Percentiles rank a stretch among this genome's conserved stretches.
These are phyloP conservation scores for Pulveroboletus sp. DNA, from an alignment of 768 basidiomycete genomes.

Conservation along the genomic window DNA sequence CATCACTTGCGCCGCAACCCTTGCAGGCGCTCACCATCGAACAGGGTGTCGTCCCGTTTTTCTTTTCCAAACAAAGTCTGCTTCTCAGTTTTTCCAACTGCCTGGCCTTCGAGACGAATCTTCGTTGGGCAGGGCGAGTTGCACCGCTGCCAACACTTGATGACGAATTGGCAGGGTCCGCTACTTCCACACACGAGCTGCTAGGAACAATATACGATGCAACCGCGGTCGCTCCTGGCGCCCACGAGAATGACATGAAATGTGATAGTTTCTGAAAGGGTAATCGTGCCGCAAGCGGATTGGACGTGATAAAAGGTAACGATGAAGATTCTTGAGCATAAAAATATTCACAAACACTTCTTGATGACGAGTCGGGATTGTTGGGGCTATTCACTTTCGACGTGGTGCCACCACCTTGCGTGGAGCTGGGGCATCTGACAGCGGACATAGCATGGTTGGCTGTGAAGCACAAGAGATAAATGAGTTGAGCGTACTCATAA, in stretches of 20 bases:
- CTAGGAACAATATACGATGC: slow-evolving; percentile 23
- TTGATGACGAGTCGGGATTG: slow-evolving; percentile 9
- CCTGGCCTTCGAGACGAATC: slow-evolving; percentile 59
- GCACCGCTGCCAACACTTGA: slow-evolving; percentile 7
- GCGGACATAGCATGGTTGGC: slow-evolving; percentile 26
- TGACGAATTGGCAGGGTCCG: slow-evolving; percentile 9
- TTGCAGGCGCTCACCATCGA: slow-evolving; percentile 28
- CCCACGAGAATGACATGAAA: slow-evolving; percentile 56
- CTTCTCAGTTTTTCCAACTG: slow-evolving; percentile 63
- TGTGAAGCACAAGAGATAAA: slow-evolving; percentile 37
- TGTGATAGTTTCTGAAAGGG: slow-evolving; percentile 61
- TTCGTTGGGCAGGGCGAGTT: slow-evolving; percentile 23
- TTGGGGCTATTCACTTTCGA: slow-evolving; percentile 31
- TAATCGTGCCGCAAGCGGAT: slow-evolving; percentile 53
- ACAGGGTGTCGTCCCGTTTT: slow-evolving; percentile 16
- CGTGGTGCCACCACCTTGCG: slow-evolving; percentile 24
- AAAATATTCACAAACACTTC: slow-evolving; percentile 25
- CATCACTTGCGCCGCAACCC: slow-evolving; percentile 21
- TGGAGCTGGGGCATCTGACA: slow-evolving; percentile 40
- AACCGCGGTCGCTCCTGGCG: slow-evolving; percentile 37
- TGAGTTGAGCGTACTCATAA: slow-evolving; percentile 62
- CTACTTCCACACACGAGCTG: slow-evolving; percentile 10
- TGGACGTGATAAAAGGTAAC: slow-evolving; percentile 48
- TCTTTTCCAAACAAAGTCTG: slow-evolving; percentile 46
- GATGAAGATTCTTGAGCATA: slow-evolving; percentile 33